Evolutionary conservation across 345 rosid genomes (phyloP).

Genomic region (Erucastrum elatum): DNA sequence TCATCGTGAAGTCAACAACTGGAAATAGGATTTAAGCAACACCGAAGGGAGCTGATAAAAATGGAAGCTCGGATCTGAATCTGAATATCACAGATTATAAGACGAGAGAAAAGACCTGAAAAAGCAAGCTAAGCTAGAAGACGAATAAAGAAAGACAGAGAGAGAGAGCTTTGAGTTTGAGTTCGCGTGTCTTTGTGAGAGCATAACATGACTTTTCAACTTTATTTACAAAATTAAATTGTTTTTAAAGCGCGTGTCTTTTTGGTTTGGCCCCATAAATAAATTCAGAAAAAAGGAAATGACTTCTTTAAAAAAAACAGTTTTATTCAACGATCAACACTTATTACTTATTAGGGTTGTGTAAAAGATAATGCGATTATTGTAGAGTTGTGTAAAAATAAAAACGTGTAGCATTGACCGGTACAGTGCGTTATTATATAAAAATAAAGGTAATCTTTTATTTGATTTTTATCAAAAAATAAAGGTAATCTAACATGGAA

Average conservation of each 20-base stretch:
- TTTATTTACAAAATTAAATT: background rate
- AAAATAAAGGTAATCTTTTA: too few species aligned
- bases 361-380: background rate
- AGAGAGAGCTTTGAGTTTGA: background rate
- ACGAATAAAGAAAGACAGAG: background rate
- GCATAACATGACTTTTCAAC: background rate
- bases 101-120: background rate
- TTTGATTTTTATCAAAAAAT: too few species aligned
- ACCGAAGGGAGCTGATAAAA: background rate
- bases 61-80: background rate
- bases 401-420: background rate
- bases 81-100: background rate
- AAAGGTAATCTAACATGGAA: background rate
- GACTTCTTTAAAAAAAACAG: background rate
- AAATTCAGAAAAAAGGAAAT: background rate
- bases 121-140: constrained; percentile 1
- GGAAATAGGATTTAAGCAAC: background rate
- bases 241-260: background rate
- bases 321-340: background rate
- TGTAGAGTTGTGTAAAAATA: background rate
- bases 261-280: background rate
- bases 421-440: background rate
- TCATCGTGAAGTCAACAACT: background rate
- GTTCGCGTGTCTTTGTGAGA: background rate
- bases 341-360: too few species aligned